A percentile compares a stretch with the other conserved stretches of the same genome.
Conservation (phyloP, 2,329 filamentous ascomycete species). For the Xylariaceae sp. region DNA sequence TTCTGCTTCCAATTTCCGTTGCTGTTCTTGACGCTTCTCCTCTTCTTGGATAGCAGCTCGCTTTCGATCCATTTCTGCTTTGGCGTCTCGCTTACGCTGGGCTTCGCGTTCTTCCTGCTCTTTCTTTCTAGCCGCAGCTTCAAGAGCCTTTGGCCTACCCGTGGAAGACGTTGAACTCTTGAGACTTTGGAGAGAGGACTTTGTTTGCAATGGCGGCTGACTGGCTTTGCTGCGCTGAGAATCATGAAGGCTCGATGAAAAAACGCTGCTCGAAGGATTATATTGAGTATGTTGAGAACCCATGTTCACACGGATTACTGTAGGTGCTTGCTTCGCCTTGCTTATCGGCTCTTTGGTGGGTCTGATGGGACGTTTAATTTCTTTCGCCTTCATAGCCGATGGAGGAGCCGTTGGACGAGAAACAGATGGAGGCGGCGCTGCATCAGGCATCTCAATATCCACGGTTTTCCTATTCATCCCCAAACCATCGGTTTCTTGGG, state of each 20-base stretch:
- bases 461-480: slow-evolving; percentile 31
- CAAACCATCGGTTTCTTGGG: slow-evolving; percentile 30
- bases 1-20: slow-evolving; percentile 56
- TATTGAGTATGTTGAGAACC: slow-evolving; percentile 57
- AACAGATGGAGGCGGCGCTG: slow-evolving; percentile 55
- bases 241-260: slow-evolving; percentile 56
- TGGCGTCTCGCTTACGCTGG: slow-evolving; percentile 73
- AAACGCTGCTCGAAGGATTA: slow-evolving; percentile 52
- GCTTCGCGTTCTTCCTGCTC: slow-evolving; percentile 78
- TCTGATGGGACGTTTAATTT: slow-evolving; percentile 55
- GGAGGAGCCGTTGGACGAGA: slow-evolving; percentile 46
- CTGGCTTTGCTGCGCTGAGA: slow-evolving; percentile 58
- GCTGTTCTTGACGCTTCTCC: slow-evolving; percentile 54
- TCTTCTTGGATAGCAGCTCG: slow-evolving; percentile 61
- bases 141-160: slow-evolving; percentile 64
- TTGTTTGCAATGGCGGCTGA: slow-evolving; percentile 57
- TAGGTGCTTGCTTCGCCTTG: slow-evolving; percentile 63
- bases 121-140: slow-evolving; percentile 73
- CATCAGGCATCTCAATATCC: slow-evolving; percentile 51
- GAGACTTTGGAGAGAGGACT: slow-evolving; percentile 52
- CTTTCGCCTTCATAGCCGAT: slow-evolving; percentile 45
- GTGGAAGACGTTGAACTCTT: slow-evolving; percentile 59
- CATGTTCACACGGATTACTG: slow-evolving; percentile 66
- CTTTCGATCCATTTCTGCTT: slow-evolving; percentile 74
- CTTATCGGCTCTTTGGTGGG: slow-evolving; percentile 53